Base-by-base conservation (phyloP, 176 grass and related monocot genomes). In the Tuctoria greenei region DNA sequence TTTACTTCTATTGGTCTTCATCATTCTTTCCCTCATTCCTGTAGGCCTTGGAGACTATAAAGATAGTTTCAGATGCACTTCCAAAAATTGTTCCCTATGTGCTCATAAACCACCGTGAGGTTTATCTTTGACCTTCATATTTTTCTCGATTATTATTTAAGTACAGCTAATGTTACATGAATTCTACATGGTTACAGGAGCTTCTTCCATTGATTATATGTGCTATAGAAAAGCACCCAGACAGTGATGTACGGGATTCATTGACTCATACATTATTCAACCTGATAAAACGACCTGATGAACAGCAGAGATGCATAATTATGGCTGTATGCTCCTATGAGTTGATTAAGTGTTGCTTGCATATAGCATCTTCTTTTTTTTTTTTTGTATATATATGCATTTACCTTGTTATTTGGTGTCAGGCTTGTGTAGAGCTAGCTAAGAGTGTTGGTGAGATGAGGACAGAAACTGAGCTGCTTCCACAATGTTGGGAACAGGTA, bases 401-500 rank as follows among this genome's bases (percentile, higher is more conserved):
- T 69, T 78, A 83, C 63, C 52, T 68, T 80, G 38, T 79, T 36
- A 82, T 66, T n/a, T 79, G 27, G 40, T 63, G 58, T 17, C 74
- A 98, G 91, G 91, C 91, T 67, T 94, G 95, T 77, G 84, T 98
- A 46, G 93, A 79, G 76, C 83, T 98, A 74, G 91, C 95, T 77
- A 90, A 84, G 79, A 92, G 93, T 76, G 78, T 98, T 52, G 91
- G 95, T 77, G 86, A 98, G 82, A 94, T 94, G 95, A 94, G 95
- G 84, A 98, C 91, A 35, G 95, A 98, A 89, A 93, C 95, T 71
- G 95, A 94, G 79, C 77, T 94, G 44, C 91, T 98, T 85, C 91
- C 95, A 72, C 95, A 98, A 73, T 98, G 95, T 68, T 98, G 95
- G 95, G 95, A 98, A 83, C 95, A 98, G 86, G 95, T 98, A 81